Evolutionary conservation across 495 filamentous ascomycete genomes (phyloP), one percentile per base, ranked within the genome.

Genomic region (Penicillium arizonense): DNA sequence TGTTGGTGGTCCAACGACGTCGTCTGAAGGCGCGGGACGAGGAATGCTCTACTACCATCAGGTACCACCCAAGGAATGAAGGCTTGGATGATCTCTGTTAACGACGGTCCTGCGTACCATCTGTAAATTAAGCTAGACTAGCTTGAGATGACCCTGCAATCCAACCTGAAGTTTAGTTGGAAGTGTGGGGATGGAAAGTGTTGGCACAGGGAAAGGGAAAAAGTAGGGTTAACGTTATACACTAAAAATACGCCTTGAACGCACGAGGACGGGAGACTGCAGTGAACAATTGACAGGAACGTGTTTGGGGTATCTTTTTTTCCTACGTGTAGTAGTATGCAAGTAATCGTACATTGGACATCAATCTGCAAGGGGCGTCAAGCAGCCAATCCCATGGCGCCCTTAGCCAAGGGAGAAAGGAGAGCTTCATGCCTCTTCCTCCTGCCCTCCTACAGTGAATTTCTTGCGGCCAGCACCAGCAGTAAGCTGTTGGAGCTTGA

Each of bases 401-500:
- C 62, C 62, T 73, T 64, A 56, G 44, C 42, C 58, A 62, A 73
- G 67, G 70, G 71, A 69, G 67, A 59, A 65, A 57, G 57, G 55
- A 60, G 52, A 62, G 61, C 62, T 60, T 81, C 79, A 73, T 59
- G 61, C 58, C 67, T 87, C 86, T 57, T 86, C 83, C 62, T 88
- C 81, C 64, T 83, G 84, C 54, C 75, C 83, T 68, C 77, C 88
- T 75, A 94, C 84, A 72, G 81, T 89, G 72, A 97, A 89, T 74
- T 90, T 96, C 71, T 87, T 95, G 58, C 90, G 87, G 55, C 87
- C 87, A 55, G 75, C 76, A 65, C 87, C 88, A 54, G 48, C 34
- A 33, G 87, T 91, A 61, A 97, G 84, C 68, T 87, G 84, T 71
- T 93, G 90, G 68, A 96, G 72, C 62, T 90, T 87, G 62, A 97